phyloP scores from a whole-genome alignment of 768 basidiomycete genomes.

The Termitomyces sp. region DNA sequence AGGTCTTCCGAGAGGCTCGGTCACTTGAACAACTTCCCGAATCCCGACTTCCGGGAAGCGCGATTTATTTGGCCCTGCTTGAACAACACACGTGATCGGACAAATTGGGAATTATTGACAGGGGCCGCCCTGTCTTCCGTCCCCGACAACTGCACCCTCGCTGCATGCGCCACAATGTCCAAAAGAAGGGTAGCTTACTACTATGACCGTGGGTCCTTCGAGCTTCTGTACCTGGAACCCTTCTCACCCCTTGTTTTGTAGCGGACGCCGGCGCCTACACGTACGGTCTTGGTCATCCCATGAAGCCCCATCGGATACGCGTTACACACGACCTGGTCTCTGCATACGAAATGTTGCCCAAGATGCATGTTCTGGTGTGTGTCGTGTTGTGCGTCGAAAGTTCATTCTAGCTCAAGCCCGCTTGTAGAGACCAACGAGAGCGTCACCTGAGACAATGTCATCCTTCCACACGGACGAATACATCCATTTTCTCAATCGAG shows the following conservation, averaged over 20 bases:
- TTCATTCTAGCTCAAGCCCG: background rate
- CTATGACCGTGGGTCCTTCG: slow-evolving; percentile 53
- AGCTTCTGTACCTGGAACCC: background rate
- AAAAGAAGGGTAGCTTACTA: slow-evolving; percentile 76
- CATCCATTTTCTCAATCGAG: slow-evolving; percentile 83
- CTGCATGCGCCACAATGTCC: slow-evolving; percentile 43
- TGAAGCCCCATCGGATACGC: slow-evolving; percentile 96
- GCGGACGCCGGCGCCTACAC: slow-evolving; percentile 71
- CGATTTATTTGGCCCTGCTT: background rate
- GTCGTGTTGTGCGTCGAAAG: background rate
- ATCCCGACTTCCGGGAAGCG: background rate
- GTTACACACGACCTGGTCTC: slow-evolving; percentile 91
- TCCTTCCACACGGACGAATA: slow-evolving; percentile 99
- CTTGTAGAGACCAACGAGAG: slow-evolving; percentile 62
- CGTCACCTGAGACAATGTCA: slow-evolving; percentile 76
- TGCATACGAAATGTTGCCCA: slow-evolving; percentile 87
- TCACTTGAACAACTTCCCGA: too few relatives aligned
- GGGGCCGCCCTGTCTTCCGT: slow-evolving; percentile 5
- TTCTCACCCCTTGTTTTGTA: slow-evolving; percentile 21
- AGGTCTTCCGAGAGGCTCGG: too few relatives aligned
- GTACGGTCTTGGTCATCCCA: slow-evolving; percentile 86
- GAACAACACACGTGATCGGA: background rate
- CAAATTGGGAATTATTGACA: slow-evolving; percentile 1
- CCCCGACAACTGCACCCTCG: background rate
- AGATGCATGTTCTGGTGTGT: slow-evolving; percentile 88